A percentile compares a stretch with the other conserved stretches of the same genome.
These are phyloP conservation scores for Colletotrichum noveboracense DNA, from an alignment of 2,329 filamentous ascomycete species.

Conservation along the genomic window DNA sequence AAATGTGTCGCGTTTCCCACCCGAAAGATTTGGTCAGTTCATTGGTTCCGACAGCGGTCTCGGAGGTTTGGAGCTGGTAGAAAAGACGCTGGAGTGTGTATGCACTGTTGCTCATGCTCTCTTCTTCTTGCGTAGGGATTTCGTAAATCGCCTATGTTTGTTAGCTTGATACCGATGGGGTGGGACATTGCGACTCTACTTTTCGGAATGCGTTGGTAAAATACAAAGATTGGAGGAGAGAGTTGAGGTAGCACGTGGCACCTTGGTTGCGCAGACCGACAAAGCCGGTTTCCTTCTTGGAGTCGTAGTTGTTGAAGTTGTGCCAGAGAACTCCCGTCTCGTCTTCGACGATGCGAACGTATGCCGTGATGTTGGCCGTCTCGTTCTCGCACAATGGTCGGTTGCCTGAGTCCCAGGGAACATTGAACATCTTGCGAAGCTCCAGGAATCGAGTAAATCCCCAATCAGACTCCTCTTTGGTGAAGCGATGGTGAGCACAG, in stretches of 20 bases:
- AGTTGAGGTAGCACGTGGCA: conserved; percentile 89
- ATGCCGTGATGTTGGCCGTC: conserved; percentile 79
- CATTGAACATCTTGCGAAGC: conserved; percentile 81
- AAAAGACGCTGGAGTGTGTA: conserved; percentile 94
- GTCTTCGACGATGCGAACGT: conserved; percentile 82
- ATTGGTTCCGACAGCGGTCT: conserved; percentile 82
- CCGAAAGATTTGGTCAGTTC: conserved; percentile 97
- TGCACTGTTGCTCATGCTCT: conserved; percentile 83
- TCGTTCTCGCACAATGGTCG: conserved; percentile 82
- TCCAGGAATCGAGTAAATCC: conserved; percentile 98
- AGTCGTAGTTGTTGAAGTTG: conserved; percentile 93
- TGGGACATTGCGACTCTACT: conserved; percentile 49
- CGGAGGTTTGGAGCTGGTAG: conserved; percentile 90
- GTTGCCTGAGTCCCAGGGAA: conserved; percentile 72
- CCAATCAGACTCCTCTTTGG: conserved; percentile 96
- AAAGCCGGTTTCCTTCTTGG: conserved; percentile 98
- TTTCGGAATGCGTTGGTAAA: conserved; percentile 95
- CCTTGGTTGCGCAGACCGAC: conserved; percentile 97
- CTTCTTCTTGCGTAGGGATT: conserved; percentile 89
- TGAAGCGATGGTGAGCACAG: conserved; percentile 93
- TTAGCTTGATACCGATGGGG: neutral
- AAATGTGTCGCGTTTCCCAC: conserved; percentile 97
- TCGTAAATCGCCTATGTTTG: conserved; percentile 84
- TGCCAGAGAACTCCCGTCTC: conserved; percentile 91
- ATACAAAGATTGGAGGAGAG: conserved; percentile 81